phyloP scores from a whole-genome alignment of 176 grass and related monocot genomes.

The Juncus effusus region DNA sequence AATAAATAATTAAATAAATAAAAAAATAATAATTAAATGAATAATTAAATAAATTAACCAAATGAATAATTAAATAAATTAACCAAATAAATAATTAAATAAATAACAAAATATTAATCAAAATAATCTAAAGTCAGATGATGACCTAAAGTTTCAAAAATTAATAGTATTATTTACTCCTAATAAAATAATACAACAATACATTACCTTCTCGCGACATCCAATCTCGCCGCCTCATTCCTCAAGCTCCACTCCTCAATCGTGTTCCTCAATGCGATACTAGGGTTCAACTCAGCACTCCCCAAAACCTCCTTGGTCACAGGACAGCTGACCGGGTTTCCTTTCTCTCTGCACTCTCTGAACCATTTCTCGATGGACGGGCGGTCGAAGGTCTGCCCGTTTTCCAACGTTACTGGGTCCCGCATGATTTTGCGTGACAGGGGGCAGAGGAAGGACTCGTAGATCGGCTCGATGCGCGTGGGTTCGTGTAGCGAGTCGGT shows the following conservation, averaged over 20 bases:
- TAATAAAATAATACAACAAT: too few relatives aligned
- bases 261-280: slow-evolving; percentile 75
- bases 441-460: slow-evolving; percentile 80
- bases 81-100: too few relatives aligned
- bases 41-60: too few relatives aligned
- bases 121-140: too few relatives aligned
- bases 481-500: slow-evolving; percentile 40
- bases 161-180: too few relatives aligned
- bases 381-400: slow-evolving; percentile 73
- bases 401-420: slow-evolving; percentile 81
- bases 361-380: slow-evolving; percentile 76
- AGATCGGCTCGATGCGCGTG: slow-evolving; percentile 70
- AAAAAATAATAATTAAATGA: too few relatives aligned
- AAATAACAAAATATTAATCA: too few relatives aligned
- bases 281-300: slow-evolving; percentile 71
- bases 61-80: too few relatives aligned
- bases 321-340: slow-evolving; percentile 61
- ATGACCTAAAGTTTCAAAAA: too few relatives aligned
- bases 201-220: slow-evolving; percentile 29
- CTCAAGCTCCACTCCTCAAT: slow-evolving; percentile 92
- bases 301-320: slow-evolving; percentile 63
- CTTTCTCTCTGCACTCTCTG: slow-evolving; percentile 46
- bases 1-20: too few relatives aligned
- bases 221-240: slow-evolving; percentile 74
- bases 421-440: slow-evolving; percentile 86